phyloP scores from a whole-genome alignment of 164 flowering plant species.

The Sextonia rubra region DNA sequence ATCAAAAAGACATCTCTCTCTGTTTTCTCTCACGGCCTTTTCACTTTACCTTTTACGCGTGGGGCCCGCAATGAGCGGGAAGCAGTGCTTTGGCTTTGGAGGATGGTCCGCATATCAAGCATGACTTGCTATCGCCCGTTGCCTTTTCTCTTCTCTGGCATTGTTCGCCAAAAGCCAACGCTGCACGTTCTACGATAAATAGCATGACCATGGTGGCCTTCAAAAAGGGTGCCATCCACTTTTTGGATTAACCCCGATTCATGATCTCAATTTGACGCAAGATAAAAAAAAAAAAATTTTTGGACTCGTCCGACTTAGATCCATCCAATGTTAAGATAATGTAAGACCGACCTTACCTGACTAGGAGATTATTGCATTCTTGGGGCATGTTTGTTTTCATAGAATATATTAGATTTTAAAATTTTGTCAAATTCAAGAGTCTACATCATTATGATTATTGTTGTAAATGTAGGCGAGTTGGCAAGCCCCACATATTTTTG shows the following conservation, averaged over 20 bases:
- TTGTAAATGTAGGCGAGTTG: too few species aligned
- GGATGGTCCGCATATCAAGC: background rate
- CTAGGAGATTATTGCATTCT: too few species aligned
- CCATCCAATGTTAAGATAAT: background rate
- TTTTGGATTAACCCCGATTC: background rate
- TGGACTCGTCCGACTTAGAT: background rate
- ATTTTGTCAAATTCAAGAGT: too few species aligned
- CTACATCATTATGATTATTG: too few species aligned
- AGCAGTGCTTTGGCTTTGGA: background rate
- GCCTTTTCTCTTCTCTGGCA: background rate
- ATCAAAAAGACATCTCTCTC: background rate
- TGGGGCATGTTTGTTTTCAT: too few species aligned
- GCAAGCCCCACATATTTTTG: too few species aligned
- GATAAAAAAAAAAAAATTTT: background rate
- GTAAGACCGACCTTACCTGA: background rate
- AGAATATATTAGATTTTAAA: too few species aligned
- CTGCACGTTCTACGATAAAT: background rate
- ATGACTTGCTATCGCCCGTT: background rate
- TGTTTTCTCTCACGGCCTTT: background rate
- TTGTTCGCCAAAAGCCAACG: background rate
- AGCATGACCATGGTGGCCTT: background rate
- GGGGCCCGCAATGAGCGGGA: background rate
- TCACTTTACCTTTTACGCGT: background rate
- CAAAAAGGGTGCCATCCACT: background rate
- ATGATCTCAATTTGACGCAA: background rate